Base-by-base conservation (phyloP, 1,284 basidiomycete species). In the Ceratobasidium sp. region DNA sequence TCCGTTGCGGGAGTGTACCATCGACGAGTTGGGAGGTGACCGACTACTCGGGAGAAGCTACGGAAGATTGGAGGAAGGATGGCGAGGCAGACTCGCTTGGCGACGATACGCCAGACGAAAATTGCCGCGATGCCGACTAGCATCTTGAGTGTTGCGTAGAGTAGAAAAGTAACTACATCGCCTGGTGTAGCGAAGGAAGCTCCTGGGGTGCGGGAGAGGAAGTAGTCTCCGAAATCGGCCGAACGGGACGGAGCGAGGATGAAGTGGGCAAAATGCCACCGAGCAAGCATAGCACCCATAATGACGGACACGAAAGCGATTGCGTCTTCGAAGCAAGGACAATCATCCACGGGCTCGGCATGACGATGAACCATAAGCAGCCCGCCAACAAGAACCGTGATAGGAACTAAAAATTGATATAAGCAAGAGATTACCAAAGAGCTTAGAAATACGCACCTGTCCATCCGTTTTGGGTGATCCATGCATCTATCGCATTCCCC, bases 311-410 rank as follows among this genome's bases (percentile, higher is more conserved):
- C 86, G 82, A 97, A 95, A 0, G 97, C 97, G 76, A 98, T 97
- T 4, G 97, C 95, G 83, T 99, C 97, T 85, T 99, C 97, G 85
- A 98, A 99, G 86, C 97, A 99, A 0, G 97, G 98, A 83, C 97
- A 99, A 83, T 98, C 96, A 79, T 98, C 97, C 0, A 98, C 92
- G 0, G 95, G 95, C 83, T 97, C 94, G 0, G 97, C 97, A 84
- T 99, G 97, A 80, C 93, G 89, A 83, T 96, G 93, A 5, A 98
- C 93, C 61, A 95, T 86, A 1, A 95, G 86, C 10, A 97, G 87
- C 72, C 91, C 89, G 40, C 93, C 82, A 0, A 93, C 90, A 15
- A 95, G 87, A 42, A 93, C 85, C 26, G 92, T 87, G 6, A 91
- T 81, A 0, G 97, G 95, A 5, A 95, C 94, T 89, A 28, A 6